These are phyloP conservation scores for Spathaspora gorwiae DNA, from an alignment of 805 yeast species.

Conservation along the genomic window DNA sequence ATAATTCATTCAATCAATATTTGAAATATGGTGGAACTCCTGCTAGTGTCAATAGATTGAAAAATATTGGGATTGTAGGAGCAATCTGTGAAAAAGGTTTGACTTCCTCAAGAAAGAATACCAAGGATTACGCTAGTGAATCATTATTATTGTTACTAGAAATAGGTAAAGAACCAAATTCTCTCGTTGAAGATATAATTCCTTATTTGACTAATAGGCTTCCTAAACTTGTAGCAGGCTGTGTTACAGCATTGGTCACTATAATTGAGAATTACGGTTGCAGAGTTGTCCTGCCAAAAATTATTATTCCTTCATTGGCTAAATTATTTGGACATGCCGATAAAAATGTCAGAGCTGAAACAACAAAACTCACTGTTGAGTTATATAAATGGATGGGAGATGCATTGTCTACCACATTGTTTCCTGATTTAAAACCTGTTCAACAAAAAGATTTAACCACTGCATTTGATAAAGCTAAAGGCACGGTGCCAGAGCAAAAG, in stretches of 20 bases:
- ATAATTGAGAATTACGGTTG: conserved; percentile 64
- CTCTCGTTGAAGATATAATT: conserved; percentile 60
- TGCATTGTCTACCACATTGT: conserved; percentile 51
- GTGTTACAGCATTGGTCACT: conserved; percentile 51
- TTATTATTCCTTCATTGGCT: conserved; percentile 53
- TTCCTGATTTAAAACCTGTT: conserved; percentile 78
- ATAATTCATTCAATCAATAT: conserved; percentile 50
- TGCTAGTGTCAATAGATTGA: conserved; percentile 34
- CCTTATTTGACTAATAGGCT: conserved; percentile 59
- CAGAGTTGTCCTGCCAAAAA: conserved; percentile 51
- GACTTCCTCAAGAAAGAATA: conserved; percentile 67
- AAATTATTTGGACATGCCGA: conserved; percentile 83
- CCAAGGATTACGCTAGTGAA: conserved; percentile 62
- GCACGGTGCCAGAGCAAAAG: conserved; percentile 43
- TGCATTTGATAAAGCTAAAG: conserved; percentile 53
- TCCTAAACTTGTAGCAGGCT: conserved; percentile 77
- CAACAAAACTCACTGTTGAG: conserved; percentile 63
- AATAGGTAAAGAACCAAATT: conserved; percentile 53
- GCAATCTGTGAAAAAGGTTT: conserved; percentile 78
- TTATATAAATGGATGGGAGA: conserved; percentile 72
- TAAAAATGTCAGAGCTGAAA: conserved; percentile 75
- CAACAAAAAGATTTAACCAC: conserved; percentile 81
- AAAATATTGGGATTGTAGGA: conserved; percentile 38
- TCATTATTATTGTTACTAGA: conserved; percentile 63
- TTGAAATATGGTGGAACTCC: conserved; percentile 53